These are phyloP conservation scores for Coemansia aciculifera DNA, from an alignment of 192 early-diverging fungal genomes.

Conservation along the genomic window DNA sequence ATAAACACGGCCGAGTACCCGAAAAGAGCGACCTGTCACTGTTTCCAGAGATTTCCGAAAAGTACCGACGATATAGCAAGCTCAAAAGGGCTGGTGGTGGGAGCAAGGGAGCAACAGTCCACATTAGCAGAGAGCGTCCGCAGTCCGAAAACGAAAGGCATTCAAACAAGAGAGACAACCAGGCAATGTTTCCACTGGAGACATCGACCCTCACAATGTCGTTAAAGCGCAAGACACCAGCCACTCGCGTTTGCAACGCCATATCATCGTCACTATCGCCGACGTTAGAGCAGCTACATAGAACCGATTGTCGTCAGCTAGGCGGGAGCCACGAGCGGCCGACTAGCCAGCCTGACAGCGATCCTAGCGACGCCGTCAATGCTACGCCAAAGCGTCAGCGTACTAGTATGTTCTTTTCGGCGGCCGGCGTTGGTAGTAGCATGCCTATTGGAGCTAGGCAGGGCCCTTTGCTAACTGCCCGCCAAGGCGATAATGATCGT, in stretches of 20 bases:
- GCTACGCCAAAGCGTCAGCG: constrained; percentile 36
- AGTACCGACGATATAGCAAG: constrained; percentile 48
- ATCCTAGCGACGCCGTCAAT: neutral
- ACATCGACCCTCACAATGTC: constrained; percentile 29
- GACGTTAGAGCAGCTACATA: neutral
- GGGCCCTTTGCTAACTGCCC: neutral
- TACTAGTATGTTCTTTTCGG: neutral
- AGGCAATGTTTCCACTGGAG: constrained; percentile 24
- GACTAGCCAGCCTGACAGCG: neutral
- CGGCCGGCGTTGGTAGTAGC: neutral
- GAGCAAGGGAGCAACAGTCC: neutral
- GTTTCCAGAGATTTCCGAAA: constrained; percentile 32
- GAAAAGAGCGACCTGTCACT: constrained; percentile 32
- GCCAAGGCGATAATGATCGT: neutral
- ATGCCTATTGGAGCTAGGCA: neutral
- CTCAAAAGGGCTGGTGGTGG: constrained; percentile 21
- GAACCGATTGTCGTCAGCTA: neutral
- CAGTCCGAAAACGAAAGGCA: neutral
- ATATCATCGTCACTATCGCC: neutral
- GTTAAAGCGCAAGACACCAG: constrained; percentile 34
- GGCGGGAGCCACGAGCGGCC: neutral
- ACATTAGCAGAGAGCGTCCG: neutral
- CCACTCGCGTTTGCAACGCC: neutral
- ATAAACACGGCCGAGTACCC: constrained; percentile 31
- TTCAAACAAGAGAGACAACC: neutral